Conservation (phyloP, 805 yeast species). For the Cyberlindnera sargentensis region DNA sequence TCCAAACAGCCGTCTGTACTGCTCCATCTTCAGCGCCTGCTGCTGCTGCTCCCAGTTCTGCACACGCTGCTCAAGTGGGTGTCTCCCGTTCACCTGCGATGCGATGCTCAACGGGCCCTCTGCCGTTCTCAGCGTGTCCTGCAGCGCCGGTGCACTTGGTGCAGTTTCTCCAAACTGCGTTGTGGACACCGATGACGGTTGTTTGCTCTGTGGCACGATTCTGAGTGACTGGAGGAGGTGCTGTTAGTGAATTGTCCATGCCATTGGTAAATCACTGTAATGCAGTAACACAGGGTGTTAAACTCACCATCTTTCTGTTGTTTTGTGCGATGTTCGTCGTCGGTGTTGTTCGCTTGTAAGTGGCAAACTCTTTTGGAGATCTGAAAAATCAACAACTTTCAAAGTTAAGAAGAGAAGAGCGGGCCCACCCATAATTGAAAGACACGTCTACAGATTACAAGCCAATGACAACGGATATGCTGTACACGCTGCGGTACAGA, state of each 20-base stretch:
- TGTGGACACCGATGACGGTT: constrained; percentile 41
- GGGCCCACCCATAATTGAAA: background rate
- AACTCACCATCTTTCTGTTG: too few species aligned
- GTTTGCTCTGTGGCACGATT: constrained; percentile 52
- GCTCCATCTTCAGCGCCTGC: constrained; percentile 61
- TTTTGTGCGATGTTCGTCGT: too few species aligned
- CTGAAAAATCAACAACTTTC: too few species aligned
- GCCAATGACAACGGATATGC: constrained; percentile 1
- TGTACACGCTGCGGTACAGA: constrained; percentile 4
- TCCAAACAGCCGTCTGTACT: constrained; percentile 78
- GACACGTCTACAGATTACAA: background rate
- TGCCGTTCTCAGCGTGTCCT: constrained; percentile 58
- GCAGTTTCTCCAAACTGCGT: constrained; percentile 41
- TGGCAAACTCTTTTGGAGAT: too few species aligned
- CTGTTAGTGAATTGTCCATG: constrained; percentile 1
- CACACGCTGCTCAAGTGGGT: constrained; percentile 78
- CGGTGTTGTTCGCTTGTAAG: too few species aligned
- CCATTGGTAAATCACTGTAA: too few species aligned
- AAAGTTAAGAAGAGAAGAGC: too few species aligned
- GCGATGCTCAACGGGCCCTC: constrained; percentile 50
- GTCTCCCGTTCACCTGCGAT: constrained; percentile 65
- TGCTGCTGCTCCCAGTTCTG: constrained; percentile 77
- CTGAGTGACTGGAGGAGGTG: constrained; percentile 25
- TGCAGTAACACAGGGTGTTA: too few species aligned
- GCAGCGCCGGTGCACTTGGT: constrained; percentile 65